These are phyloP conservation scores for Eragrostis nindensis DNA, from an alignment of 176 grass and related monocot species.

Conservation along the genomic window DNA sequence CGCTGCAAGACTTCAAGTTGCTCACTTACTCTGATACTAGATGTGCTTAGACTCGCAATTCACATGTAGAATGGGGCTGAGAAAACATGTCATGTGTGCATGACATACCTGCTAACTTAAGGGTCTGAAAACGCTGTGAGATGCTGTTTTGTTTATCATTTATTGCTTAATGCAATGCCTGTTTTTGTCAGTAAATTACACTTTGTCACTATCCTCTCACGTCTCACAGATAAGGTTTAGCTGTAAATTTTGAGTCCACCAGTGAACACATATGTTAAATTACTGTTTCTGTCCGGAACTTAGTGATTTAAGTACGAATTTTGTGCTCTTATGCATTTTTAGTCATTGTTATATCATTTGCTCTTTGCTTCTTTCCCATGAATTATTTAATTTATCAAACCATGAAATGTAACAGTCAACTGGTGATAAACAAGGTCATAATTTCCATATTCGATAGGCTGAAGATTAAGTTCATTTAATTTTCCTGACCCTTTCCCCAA, in stretches of 20 bases:
- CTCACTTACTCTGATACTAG: neutral
- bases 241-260: conserved; percentile 19
- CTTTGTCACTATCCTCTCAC: neutral
- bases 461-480: conserved; percentile 8
- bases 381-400: neutral
- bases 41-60: neutral
- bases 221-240: neutral
- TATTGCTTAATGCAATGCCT: neutral
- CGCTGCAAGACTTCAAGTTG: conserved; percentile 8
- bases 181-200: conserved; percentile 21
- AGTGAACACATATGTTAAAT: conserved; percentile 2
- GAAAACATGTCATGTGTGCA: neutral
- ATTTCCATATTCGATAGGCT: conserved; percentile 26
- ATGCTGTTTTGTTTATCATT: conserved; percentile 5
- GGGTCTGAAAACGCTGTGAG: neutral
- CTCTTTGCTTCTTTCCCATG: neutral
- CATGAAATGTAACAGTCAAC: neutral
- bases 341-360: neutral
- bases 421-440: neutral
- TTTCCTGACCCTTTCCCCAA: conserved; percentile 9
- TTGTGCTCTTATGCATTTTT: conserved; percentile 13
- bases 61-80: conserved; percentile 7
- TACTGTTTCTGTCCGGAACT: conserved; percentile 6
- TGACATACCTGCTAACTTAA: conserved; percentile 6
- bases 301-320: neutral